These are phyloP conservation scores for Auricularia sp. DNA, from an alignment of 768 basidiomycete species.

Conservation along the genomic window DNA sequence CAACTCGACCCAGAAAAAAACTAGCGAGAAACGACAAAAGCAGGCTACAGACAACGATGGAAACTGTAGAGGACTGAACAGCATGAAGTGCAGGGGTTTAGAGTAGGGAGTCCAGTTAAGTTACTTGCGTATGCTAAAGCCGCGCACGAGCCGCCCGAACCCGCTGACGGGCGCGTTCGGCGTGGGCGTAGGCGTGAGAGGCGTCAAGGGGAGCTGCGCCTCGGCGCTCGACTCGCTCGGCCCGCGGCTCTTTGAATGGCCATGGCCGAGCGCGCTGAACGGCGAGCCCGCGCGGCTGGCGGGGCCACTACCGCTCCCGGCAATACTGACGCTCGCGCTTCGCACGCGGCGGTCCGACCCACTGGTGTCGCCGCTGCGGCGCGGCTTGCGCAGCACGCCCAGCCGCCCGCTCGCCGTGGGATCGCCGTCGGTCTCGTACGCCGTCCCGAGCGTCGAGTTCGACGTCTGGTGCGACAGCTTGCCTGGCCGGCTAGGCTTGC, in stretches of 20 bases:
- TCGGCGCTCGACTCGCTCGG: background rate
- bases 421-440: background rate
- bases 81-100: no score
- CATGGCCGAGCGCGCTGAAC: background rate
- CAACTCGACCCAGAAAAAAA: no score
- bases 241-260: background rate
- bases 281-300: background rate
- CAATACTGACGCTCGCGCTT: background rate
- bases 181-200: background rate
- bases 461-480: background rate
- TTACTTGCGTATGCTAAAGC: background rate
- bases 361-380: background rate
- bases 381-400: background rate
- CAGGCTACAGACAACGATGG: no score
- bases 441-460: background rate
- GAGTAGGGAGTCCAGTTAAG: no score
- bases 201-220: background rate
- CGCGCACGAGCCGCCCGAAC: background rate
- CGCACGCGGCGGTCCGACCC: background rate
- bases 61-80: no score
- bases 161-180: background rate
- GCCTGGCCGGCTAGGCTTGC: background rate
- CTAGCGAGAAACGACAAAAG: no score
- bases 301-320: background rate
- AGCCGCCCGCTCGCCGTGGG: background rate